Evolutionary conservation across 2,329 filamentous ascomycete species (phyloP).

Genomic region (Rhynchosporium agropyri): DNA sequence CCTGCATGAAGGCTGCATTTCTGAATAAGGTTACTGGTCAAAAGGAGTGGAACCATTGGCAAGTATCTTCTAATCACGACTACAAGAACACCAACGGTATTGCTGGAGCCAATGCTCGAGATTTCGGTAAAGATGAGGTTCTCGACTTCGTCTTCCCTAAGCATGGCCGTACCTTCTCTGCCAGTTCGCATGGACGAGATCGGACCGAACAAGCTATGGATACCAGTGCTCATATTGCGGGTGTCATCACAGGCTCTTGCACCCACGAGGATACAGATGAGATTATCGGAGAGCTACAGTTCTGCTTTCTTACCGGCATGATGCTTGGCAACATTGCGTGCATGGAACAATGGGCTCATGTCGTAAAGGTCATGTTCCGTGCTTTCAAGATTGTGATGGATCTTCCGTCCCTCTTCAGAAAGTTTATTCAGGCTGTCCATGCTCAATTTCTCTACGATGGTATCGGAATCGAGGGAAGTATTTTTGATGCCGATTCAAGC

Average conservation of each 20-base stretch:
- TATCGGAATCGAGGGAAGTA: constrained; percentile 51
- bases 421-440: constrained; percentile 54
- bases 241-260: constrained; percentile 44
- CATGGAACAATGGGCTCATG: constrained; percentile 64
- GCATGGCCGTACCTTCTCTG: constrained; percentile 48
- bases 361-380: constrained; percentile 55
- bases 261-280: constrained; percentile 46
- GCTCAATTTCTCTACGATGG: constrained; percentile 59
- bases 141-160: constrained; percentile 54
- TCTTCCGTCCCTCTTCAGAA: constrained; percentile 49
- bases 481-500: constrained; percentile 42
- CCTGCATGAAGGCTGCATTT: constrained; percentile 49
- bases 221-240: constrained; percentile 52
- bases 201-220: constrained; percentile 52
- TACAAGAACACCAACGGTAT: constrained; percentile 38
- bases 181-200: constrained; percentile 43
- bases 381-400: constrained; percentile 50
- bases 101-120: constrained; percentile 35
- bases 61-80: constrained; percentile 56
- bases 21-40: constrained; percentile 53
- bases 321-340: constrained; percentile 61
- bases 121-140: constrained; percentile 48
- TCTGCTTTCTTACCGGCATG: constrained; percentile 60
- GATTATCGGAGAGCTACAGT: constrained; percentile 62
- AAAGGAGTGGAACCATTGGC: constrained; percentile 49